Base-by-base conservation (phyloP, 345 rosid species). In the Crucihimalaya himalaica region DNA sequence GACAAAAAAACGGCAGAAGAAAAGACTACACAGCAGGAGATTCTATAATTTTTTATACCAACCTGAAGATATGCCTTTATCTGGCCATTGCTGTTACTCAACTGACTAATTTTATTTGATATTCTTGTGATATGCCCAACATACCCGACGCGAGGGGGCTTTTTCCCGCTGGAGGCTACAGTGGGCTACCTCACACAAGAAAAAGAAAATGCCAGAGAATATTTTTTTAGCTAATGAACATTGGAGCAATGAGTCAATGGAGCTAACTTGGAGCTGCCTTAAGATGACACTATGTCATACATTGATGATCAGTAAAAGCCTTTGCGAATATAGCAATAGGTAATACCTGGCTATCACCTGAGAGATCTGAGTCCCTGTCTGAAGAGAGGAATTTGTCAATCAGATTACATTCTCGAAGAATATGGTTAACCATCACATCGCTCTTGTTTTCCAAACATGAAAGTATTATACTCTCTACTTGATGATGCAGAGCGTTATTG, bases 401-500 rank as follows among this genome's bases (percentile, higher is more conserved):
- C 76, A 92, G 83, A 81, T 89, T 80, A 79, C 96, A 96, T 42
- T 96, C 97, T 67, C 62, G 86, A 77, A 96, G 88, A 70, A 92
- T 83, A 79, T 96, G 92, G 82, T 85, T 83, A 55, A 88, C 82
- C 84, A 90, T 78, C 61, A 78, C 57, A 5, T 84, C 86, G 27
- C 75, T 86, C 86, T 86, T 92, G 79, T 85, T 88, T 70, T 92
- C 97, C 83, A 92, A 77, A 79, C 99, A 96, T 5, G 93, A 89
- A 50, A 84, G 71, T 78, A 92, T 77, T 68, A 96, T 88, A 80
- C 89, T 88, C 84, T 96, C 99, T 23, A 90, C 95, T 63, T 96
- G 98, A 80, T 92, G 98, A 81, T 96, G 99, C 81, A 96, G 71
- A 12, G 96, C 97, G 80, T 96, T 96, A 75, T 88, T 96, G 82